Base-by-base conservation (phyloP, 371 early-diverging fungal genomes). In the Lichtheimia ornata region DNA sequence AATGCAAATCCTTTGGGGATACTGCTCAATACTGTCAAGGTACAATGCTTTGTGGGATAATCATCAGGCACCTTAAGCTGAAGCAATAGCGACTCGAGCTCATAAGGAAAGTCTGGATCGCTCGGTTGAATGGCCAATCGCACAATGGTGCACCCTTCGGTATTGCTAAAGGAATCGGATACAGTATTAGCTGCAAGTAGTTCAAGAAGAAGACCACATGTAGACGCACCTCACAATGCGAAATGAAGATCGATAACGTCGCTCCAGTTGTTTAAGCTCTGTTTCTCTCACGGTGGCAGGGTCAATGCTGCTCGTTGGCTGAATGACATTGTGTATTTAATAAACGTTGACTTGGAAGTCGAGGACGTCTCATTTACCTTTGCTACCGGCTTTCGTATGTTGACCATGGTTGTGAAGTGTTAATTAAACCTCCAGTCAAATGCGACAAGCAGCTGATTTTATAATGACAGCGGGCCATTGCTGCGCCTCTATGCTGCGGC, bases 41-140 rank as follows among this genome's bases (percentile, higher is more conserved):
- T 54, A 55, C 81, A 78, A 3, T 66, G 65, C 13, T 58, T 12
- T 4, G 53, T 50, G 4, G 88, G 85, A 50, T 85, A 84, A 6
- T 58, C 59, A 14, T 50, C 62, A 5, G 88, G 88, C 18, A 89
- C 67, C 17, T 50, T 58, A 5, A 90, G 61, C 30, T 80, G 76
- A 13, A 88, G 47, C 47, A 74, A 65, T 14, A 90, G 79, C n/a
- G 72, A 50, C 15, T 82, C 82, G 45, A 91, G 78, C 45, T 91
- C 91, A 65, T 81, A 91, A 1, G 91, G 90, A 62, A 91, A 91
- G 61, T 91, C 91, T 25, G 91, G 91, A 66, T 91, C 91, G 5
- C 83, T 78, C 0, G 89, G 89, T 12, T 68, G 62, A 30, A 91
- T 66, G 18, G 77, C 74, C 13, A 87, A 63, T 58, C 77, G 61